Conservation (phyloP, 164 flowering plant species). For the Stephania japonica region DNA sequence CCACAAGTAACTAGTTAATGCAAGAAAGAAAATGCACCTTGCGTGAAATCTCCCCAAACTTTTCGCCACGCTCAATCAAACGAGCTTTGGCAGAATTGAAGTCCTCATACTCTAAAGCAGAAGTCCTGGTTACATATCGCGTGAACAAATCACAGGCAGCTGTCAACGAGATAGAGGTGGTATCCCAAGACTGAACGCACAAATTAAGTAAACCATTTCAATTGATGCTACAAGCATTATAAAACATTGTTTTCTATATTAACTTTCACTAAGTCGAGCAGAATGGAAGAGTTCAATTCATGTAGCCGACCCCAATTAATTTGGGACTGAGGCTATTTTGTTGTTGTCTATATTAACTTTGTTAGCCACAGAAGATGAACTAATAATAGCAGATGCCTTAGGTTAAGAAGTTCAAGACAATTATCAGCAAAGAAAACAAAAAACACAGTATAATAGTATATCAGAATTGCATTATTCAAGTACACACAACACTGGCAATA, state of each 20-base stretch:
- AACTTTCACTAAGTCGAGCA: background rate
- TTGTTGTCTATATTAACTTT: no score
- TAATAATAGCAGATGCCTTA: background rate
- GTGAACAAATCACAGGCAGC: slow-evolving; percentile 96
- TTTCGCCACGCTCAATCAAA: slow-evolving; percentile 92
- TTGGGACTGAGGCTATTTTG: no score
- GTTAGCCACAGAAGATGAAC: background rate
- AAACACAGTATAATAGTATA: no score
- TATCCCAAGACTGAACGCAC: slow-evolving; percentile 75
- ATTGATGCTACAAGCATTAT: slow-evolving; percentile 1
- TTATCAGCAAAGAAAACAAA: background rate
- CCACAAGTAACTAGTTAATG: background rate
- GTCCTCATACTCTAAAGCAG: slow-evolving; percentile 91
- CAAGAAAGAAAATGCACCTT: slow-evolving; percentile 46
- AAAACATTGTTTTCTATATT: background rate
- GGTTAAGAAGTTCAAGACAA: background rate
- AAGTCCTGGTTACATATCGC: slow-evolving; percentile 91
- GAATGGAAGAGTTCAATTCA: no score
- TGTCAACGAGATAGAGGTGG: slow-evolving; percentile 89
- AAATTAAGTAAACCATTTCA: slow-evolving; percentile 13
- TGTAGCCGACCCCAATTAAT: no score
- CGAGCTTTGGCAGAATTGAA: slow-evolving; percentile 90
- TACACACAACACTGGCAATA: no score
- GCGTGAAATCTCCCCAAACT: slow-evolving; percentile 87
- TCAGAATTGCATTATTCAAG: background rate